phyloP scores from a whole-genome alignment of 345 rosid genomes.

The Hypericum androsaemum region DNA sequence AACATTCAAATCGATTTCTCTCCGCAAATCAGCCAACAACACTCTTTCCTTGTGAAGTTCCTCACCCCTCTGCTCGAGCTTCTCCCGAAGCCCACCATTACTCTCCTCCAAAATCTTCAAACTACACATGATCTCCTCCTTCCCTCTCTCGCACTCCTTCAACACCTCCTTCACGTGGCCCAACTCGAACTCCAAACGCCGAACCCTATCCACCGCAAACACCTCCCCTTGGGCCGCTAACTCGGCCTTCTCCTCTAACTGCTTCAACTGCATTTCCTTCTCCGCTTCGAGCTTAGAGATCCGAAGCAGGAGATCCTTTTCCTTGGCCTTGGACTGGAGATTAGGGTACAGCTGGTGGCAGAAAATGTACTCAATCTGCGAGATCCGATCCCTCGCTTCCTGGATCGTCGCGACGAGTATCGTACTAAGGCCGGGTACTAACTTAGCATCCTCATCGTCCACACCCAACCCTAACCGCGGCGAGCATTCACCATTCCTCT shows the following conservation, averaged over 20 bases:
- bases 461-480: constrained; percentile 16
- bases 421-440: constrained; percentile 56
- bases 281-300: constrained; percentile 36
- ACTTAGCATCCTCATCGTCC: constrained; percentile 39
- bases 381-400: constrained; percentile 79
- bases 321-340: constrained; percentile 50
- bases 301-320: constrained; percentile 30
- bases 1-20: constrained; percentile 26
- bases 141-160: constrained; percentile 31
- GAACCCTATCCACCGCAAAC: constrained; percentile 25
- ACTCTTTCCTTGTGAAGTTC: constrained; percentile 33
- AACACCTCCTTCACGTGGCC: constrained; percentile 23
- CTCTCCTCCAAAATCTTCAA: constrained; percentile 35
- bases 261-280: constrained; percentile 21
- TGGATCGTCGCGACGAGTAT: constrained; percentile 78
- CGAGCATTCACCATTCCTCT: neutral
- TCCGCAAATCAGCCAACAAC: constrained; percentile 27
- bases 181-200: constrained; percentile 17
- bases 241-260: constrained; percentile 28
- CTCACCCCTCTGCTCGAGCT: constrained; percentile 25
- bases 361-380: constrained; percentile 86
- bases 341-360: constrained; percentile 75
- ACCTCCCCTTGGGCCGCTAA: constrained; percentile 27
- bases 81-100: constrained; percentile 29
- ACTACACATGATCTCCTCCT: constrained; percentile 22